Conservation (phyloP, 1,284 basidiomycete species). For the Acaromyces ingoldii region DNA sequence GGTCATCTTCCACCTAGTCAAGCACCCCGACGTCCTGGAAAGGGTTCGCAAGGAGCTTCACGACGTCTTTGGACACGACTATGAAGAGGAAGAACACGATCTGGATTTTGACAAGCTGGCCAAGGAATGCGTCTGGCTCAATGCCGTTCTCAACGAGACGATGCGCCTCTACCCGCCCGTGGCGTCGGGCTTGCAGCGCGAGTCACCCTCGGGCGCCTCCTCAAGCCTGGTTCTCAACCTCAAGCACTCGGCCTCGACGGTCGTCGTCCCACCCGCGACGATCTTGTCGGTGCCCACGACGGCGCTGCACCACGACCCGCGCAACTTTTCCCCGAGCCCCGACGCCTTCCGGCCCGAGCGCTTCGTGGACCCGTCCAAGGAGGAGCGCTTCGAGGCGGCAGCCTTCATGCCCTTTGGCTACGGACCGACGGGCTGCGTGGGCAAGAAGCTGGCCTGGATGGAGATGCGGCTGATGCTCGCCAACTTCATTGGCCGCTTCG, state of each 20-base stretch:
- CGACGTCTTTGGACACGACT: constrained; percentile 1
- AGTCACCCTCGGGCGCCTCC: not conserved
- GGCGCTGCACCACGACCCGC: constrained; percentile 16
- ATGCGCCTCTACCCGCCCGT: constrained; percentile 20
- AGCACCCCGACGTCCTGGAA: not conserved
- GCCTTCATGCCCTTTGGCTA: constrained; percentile 6
- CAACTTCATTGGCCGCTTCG: not conserved
- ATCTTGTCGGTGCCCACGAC: constrained; percentile 15
- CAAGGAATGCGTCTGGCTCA: constrained; percentile 12
- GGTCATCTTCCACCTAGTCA: not conserved
- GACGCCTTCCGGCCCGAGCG: constrained; percentile 5
- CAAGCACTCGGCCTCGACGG: not conserved
- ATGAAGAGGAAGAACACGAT: not conserved
- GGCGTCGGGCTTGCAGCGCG: constrained; percentile 17
- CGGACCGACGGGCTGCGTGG: constrained; percentile 6
- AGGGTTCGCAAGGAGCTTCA: not conserved
- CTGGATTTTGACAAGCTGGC: not conserved
- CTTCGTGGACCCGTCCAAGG: not conserved
- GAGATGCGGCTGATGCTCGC: constrained; percentile 10
- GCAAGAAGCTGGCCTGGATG: not conserved
- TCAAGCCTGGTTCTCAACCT: not conserved
- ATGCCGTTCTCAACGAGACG: constrained; percentile 25
- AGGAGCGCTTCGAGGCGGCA: not conserved
- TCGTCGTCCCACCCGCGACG: constrained; percentile 4
- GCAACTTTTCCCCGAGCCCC: constrained; percentile 13